phyloP scores from a whole-genome alignment of 1,284 basidiomycete genomes.

The Tetrapyrgos nigripes region DNA sequence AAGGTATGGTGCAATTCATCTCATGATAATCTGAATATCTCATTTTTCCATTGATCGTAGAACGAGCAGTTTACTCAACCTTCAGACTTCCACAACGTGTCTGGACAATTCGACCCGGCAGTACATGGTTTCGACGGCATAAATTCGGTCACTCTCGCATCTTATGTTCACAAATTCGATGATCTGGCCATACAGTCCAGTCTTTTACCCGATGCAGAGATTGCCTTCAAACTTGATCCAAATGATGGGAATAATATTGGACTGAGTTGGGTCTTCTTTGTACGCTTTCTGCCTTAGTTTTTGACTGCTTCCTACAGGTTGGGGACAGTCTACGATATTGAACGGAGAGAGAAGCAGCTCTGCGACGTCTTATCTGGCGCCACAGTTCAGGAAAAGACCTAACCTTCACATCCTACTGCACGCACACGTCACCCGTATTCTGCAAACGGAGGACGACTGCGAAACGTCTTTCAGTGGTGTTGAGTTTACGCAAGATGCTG shows the following conservation, averaged over 20 bases:
- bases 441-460: conserved; percentile 1
- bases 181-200: conserved; percentile 22
- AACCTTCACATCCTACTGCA: conserved; percentile 43
- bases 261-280: too few species aligned
- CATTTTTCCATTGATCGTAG: conserved; percentile 6
- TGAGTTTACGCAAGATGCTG: too few species aligned
- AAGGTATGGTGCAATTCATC: too few species aligned
- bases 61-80: conserved; percentile 24
- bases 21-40: not conserved
- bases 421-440: conserved; percentile 20
- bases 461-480: conserved; percentile 2
- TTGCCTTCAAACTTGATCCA: too few species aligned
- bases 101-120: conserved; percentile 28
- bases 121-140: too few species aligned
- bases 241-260: too few species aligned
- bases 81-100: conserved; percentile 23
- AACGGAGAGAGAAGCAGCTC: too few species aligned
- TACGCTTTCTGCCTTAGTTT: too few species aligned
- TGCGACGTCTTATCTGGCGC: conserved; percentile 42
- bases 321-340: too few species aligned
- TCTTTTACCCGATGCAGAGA: conserved; percentile 13
- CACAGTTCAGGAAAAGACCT: conserved; percentile 33
- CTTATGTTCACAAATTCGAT: conserved; percentile 30
- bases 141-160: conserved; percentile 36
- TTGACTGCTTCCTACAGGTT: too few species aligned